Percentiles rank a stretch among this genome's conserved stretches.
Evolutionary conservation across 73 alveolate species (phyloP).

Genomic region (Paramecium octaurelia): DNA sequence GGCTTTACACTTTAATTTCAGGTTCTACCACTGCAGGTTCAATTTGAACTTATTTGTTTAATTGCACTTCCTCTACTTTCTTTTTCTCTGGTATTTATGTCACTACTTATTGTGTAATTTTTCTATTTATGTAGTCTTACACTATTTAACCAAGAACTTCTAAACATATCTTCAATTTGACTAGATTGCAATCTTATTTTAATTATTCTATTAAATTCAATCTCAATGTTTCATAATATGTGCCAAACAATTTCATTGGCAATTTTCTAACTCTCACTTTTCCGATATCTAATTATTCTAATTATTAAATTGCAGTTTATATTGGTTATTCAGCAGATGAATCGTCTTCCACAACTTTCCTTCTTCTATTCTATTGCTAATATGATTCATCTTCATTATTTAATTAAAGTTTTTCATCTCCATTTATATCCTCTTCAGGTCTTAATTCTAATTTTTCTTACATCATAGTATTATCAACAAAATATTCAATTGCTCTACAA

Average conservation of each 20-base stretch:
- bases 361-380: not conserved
- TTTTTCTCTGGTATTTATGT: not conserved
- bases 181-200: not conserved
- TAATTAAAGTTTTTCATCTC: not conserved
- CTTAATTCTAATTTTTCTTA: conserved; percentile 19
- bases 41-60: not conserved
- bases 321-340: not conserved
- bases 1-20: not conserved
- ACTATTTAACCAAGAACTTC: not conserved
- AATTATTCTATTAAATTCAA: not conserved
- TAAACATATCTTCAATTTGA: not conserved
- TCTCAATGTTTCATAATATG: conserved; percentile 10
- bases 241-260: conserved; percentile 10
- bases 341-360: conserved; percentile 36
- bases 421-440: not conserved
- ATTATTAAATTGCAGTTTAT: not conserved
- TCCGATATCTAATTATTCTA: not conserved
- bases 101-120: not conserved
- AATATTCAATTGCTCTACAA: not conserved
- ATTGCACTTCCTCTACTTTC: not conserved
- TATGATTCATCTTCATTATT: not conserved
- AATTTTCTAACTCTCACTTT: not conserved
- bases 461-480: not conserved
- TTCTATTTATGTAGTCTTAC: not conserved
- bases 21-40: not conserved